Percentiles rank a stretch among this genome's conserved stretches.
Conservation (phyloP, 768 basidiomycete species). For the Xanthoconium purpureum region DNA sequence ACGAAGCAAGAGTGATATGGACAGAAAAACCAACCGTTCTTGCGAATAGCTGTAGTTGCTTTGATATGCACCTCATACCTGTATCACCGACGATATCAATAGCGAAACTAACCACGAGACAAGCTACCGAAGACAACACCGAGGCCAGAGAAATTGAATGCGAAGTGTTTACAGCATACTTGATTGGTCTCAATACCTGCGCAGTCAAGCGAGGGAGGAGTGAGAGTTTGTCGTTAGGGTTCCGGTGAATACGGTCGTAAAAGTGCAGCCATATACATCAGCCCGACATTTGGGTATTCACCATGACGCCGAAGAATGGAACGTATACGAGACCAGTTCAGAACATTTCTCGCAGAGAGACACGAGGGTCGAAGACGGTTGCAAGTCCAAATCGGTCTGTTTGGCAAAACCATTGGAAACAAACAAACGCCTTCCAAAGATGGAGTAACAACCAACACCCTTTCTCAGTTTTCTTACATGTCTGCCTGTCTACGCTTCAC, state of each 20-base stretch:
- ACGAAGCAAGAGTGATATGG: background rate
- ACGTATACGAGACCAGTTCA: too few species aligned
- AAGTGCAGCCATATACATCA: too few species aligned
- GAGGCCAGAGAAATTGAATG: conserved; percentile 90
- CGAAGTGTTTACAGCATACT: conserved; percentile 43
- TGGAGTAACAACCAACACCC: background rate
- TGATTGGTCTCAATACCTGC: too few species aligned
- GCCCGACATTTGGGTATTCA: too few species aligned
- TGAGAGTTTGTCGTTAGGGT: too few species aligned
- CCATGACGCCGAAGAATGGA: too few species aligned
- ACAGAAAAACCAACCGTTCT: conserved; percentile 66
- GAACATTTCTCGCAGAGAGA: background rate
- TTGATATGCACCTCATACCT: too few species aligned
- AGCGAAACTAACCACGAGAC: conserved; percentile 96
- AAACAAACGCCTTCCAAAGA: conserved; percentile 27
- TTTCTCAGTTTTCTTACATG: conserved; percentile 36
- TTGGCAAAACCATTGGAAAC: conserved; percentile 30
- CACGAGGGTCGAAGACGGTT: background rate
- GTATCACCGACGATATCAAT: too few species aligned
- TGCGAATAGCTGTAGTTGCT: conserved; percentile 87
- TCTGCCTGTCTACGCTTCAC: conserved; percentile 73
- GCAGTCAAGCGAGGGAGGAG: too few species aligned
- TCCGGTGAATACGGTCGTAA: too few species aligned
- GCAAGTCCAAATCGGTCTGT: conserved; percentile 16
- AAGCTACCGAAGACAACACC: conserved; percentile 92